Percentiles rank a stretch among this genome's conserved stretches.
Conservation (phyloP, 805 yeast species). For the Candida boidinii region DNA sequence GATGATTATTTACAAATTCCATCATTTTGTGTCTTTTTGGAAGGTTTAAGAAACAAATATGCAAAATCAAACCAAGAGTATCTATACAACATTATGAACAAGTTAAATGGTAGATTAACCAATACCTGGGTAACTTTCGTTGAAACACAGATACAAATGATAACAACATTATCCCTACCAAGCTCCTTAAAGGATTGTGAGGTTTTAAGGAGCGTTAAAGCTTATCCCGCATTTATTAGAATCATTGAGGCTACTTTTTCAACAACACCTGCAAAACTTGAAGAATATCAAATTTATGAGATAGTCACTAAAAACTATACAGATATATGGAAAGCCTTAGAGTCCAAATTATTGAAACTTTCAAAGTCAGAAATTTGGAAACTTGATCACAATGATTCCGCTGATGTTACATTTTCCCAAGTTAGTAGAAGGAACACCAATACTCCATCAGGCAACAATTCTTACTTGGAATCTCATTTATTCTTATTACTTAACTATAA, state of each 20-base stretch:
- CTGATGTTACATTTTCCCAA: no score
- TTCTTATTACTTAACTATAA: constrained; percentile 45
- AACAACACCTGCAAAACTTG: constrained; percentile 5
- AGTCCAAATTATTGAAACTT: no score
- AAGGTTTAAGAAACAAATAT: constrained; percentile 25
- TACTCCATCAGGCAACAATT: background rate
- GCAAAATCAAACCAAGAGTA: constrained; percentile 60
- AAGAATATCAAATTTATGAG: constrained; percentile 8
- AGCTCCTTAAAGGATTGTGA: constrained; percentile 12
- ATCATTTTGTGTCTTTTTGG: constrained; percentile 32
- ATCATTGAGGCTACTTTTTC: constrained; percentile 26
- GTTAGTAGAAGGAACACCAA: no score
- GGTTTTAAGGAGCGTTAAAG: constrained; percentile 35
- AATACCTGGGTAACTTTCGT: constrained; percentile 53
- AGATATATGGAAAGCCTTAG: no score
- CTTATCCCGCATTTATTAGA: constrained; percentile 37
- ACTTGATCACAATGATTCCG: constrained; percentile 3
- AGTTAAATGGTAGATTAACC: constrained; percentile 41
- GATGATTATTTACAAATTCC: constrained; percentile 33
- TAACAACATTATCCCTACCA: constrained; percentile 15
- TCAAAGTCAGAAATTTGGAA: no score
- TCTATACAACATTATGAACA: constrained; percentile 39
- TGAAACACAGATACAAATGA: constrained; percentile 39
- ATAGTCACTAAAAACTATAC: no score
- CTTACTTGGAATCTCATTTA: constrained; percentile 14